phyloP scores from a whole-genome alignment of 768 basidiomycete genomes.

The Cystobasidium ongulense region DNA sequence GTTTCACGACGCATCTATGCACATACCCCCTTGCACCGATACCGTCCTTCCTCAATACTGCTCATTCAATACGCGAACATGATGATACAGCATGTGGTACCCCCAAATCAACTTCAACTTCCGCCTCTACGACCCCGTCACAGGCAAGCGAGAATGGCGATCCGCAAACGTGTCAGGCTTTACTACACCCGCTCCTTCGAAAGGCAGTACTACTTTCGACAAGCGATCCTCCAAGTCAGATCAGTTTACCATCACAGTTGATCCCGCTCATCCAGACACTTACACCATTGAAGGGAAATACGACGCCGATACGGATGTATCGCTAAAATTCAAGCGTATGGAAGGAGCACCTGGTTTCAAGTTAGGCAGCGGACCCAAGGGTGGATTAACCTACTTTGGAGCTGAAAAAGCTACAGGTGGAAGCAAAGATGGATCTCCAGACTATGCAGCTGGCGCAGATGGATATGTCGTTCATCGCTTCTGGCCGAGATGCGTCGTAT shows the following conservation, averaged over 20 bases:
- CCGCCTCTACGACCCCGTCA: constrained; percentile 73
- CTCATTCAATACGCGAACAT: not conserved
- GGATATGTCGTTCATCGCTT: constrained; percentile 46
- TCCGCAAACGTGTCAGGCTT: constrained; percentile 78
- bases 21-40: constrained; percentile 26
- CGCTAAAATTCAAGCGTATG: constrained; percentile 63
- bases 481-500: constrained; percentile 40
- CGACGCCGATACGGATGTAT: constrained; percentile 68
- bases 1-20: no score
- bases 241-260: constrained; percentile 67
- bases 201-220: constrained; percentile 50
- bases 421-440: constrained; percentile 30
- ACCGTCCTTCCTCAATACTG: constrained; percentile 16
- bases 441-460: constrained; percentile 38
- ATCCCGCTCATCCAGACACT: constrained; percentile 60
- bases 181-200: constrained; percentile 56
- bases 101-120: constrained; percentile 89
- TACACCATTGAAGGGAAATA: constrained; percentile 75
- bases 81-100: constrained; percentile 65
- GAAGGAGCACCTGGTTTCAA: constrained; percentile 76
- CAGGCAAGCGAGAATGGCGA: constrained; percentile 69
- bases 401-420: constrained; percentile 11
- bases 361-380: constrained; percentile 74
- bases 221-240: constrained; percentile 79
- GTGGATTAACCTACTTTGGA: constrained; percentile 84